Evolutionary conservation across 805 yeast genomes (phyloP), one percentile per base, ranked within the genome.

Genomic region (Starmerella davenportii): DNA sequence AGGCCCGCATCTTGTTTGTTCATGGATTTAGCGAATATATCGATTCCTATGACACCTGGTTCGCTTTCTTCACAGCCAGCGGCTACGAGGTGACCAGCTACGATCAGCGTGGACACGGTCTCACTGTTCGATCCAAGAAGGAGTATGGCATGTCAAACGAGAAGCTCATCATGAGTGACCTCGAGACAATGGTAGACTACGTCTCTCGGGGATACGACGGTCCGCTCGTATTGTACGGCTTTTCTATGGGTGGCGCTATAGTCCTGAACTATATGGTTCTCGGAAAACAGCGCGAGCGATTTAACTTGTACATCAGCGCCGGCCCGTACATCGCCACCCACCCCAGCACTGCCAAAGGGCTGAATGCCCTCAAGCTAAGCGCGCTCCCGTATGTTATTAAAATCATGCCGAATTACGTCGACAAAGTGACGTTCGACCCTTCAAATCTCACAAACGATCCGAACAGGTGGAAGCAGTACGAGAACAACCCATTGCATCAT

Each of bases 101-200:
- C 38, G 65, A 61, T 42, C 63, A 58, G 48, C 55, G 65, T 13
- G 66, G 66, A 1, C 53, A 53, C 29, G 65, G 65, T 17, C 38
- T 39, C 20, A 56, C 63, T 2, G 53, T 61, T 17, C 37, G 36
- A 18, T 19, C 47, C 20, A 43, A 45, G 23, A 47, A 50, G 36
- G 51, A 52, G 5, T 53, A 42, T 39, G 64, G 63, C 16, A 33
- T 47, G 33, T 54, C 59, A 25, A 51, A 53, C 43, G 64, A 61
- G 39, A 40, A 40, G 35, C 35, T 37, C 31, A 52, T 55, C 17
- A 53, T 48, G 43, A 39, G 42, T 19, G 64, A 61, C 41, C 38
- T 61, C 27, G 62, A 60, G 37, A 40, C 47, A 5, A 34, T 59
- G 30, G 46, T 57, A 21, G 38, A 48, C 25, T 32, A 40, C 28